Percentiles rank a stretch among this genome's conserved stretches.
These are phyloP conservation scores for Lecanoromycetidae sp. DNA, from an alignment of 2,329 filamentous ascomycete genomes.

Conservation along the genomic window DNA sequence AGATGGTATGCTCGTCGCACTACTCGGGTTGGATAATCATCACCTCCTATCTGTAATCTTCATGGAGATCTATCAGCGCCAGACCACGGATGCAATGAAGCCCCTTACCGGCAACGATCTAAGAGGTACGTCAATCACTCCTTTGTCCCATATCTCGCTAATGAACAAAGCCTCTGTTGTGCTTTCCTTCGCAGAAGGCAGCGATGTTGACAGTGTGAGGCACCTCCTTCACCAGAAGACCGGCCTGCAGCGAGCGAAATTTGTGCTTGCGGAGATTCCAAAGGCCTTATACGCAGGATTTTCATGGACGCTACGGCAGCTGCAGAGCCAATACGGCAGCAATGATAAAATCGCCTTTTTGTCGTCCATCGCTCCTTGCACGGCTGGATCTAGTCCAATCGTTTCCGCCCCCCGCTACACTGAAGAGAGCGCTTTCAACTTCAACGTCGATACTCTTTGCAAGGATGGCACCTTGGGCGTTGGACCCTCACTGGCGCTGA, in stretches of 20 bases:
- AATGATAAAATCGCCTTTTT: slow-evolving; percentile 11
- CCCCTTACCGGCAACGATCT: slow-evolving; percentile 19
- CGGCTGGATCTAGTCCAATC: background rate
- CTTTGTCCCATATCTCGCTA: background rate
- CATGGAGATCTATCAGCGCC: slow-evolving; percentile 20
- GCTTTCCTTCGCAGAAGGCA: slow-evolving; percentile 18
- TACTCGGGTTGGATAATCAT: slow-evolving; percentile 21
- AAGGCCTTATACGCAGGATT: slow-evolving; percentile 19
- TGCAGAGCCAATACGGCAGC: slow-evolving; percentile 15
- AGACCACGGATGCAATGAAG: slow-evolving; percentile 20
- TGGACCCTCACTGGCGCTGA: background rate
- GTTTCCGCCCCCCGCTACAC: slow-evolving; percentile 11
- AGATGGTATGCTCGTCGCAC: slow-evolving; percentile 23
- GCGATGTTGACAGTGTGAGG: slow-evolving; percentile 19
- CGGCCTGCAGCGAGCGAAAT: slow-evolving; percentile 13
- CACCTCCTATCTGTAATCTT: slow-evolving; percentile 21
- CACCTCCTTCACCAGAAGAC: slow-evolving; percentile 17
- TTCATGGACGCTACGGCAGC: slow-evolving; percentile 15
- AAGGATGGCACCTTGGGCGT: background rate
- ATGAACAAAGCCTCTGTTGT: slow-evolving; percentile 15
- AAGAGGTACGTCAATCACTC: slow-evolving; percentile 13
- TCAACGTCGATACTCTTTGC: slow-evolving; percentile 9
- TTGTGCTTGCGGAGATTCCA: slow-evolving; percentile 20
- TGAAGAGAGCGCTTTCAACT: slow-evolving; percentile 5
- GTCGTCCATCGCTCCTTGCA: slow-evolving; percentile 7